Percentiles rank a stretch among this genome's conserved stretches.
Evolutionary conservation across 1,139 yeast genomes (phyloP).

Genomic region (Candida dubliniensis): DNA sequence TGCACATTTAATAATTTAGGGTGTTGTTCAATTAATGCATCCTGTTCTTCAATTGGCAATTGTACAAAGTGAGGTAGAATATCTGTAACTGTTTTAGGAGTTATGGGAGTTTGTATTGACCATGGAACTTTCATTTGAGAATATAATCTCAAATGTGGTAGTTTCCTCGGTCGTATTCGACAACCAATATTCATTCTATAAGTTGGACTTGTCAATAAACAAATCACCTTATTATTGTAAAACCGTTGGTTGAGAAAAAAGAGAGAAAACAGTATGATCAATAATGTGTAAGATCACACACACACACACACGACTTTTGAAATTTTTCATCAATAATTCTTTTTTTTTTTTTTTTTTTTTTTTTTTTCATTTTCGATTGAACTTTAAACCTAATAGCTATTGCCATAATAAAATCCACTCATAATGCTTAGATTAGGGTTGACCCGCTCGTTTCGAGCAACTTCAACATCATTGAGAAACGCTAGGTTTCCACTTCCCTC

Average conservation of each 20-base stretch:
- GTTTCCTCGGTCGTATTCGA: constrained; percentile 8
- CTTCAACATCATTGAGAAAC: constrained; percentile 4
- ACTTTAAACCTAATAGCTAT: not conserved
- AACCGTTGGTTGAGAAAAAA: not conserved
- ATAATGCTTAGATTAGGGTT: constrained; percentile 19
- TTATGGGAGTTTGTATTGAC: constrained; percentile 1
- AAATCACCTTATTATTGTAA: not conserved
- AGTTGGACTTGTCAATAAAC: not conserved
- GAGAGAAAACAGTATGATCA: constrained; percentile 1
- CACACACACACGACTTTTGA: too few species aligned
- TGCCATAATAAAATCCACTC: not conserved
- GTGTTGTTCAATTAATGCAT: constrained; percentile 2
- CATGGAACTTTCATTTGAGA: not conserved
- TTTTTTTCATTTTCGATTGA: not conserved
- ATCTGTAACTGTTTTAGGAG: not conserved
- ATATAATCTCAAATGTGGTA: not conserved
- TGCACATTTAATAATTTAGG: constrained; percentile 8
- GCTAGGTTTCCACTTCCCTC: constrained; percentile 1
- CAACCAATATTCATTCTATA: constrained; percentile 2
- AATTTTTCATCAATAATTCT: not conserved
- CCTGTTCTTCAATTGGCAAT: constrained; percentile 5
- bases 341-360: constrained; percentile 1
- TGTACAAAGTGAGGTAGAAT: constrained; percentile 2
- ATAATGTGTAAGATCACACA: too few species aligned
- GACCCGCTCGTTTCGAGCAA: constrained; percentile 13